phyloP scores from a whole-genome alignment of 257 asterid species.

The Thymus mandschuricus region DNA sequence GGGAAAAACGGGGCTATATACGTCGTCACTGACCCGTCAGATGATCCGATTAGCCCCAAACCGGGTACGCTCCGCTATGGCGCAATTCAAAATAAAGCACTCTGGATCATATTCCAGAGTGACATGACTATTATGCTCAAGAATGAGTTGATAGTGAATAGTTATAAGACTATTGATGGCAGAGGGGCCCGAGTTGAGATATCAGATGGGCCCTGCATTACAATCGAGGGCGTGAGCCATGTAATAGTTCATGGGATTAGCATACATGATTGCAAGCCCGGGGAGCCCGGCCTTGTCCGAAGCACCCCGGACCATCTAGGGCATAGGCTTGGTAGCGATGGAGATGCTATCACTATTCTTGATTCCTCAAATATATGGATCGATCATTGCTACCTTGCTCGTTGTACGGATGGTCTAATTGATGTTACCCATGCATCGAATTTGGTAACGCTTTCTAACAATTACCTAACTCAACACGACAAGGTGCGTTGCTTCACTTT shows the following conservation, averaged over 20 bases:
- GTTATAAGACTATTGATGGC: slow-evolving; percentile 65
- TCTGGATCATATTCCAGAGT: slow-evolving; percentile 55
- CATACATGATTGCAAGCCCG: slow-evolving; percentile 63
- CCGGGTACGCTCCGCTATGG: slow-evolving; percentile 61
- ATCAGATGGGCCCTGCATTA: slow-evolving; percentile 59
- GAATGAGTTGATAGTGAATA: slow-evolving; percentile 56
- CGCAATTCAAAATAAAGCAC: slow-evolving; percentile 49
- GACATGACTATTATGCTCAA: slow-evolving; percentile 52
- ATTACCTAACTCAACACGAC: slow-evolving; percentile 65
- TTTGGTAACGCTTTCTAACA: slow-evolving; percentile 60
- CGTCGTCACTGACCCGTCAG: slow-evolving; percentile 55
- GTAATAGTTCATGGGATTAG: slow-evolving; percentile 70
- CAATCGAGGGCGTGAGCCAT: slow-evolving; percentile 46
- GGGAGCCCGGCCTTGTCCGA: slow-evolving; percentile 55
- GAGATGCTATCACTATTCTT: slow-evolving; percentile 52
- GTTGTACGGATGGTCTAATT: slow-evolving; percentile 60
- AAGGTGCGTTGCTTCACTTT: slow-evolving; percentile 41
- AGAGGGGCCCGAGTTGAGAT: slow-evolving; percentile 59
- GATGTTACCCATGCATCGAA: slow-evolving; percentile 65
- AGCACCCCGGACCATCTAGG: slow-evolving; percentile 52
- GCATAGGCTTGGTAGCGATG: slow-evolving; percentile 51
- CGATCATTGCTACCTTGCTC: slow-evolving; percentile 69
- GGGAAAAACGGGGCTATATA: slow-evolving; percentile 62
- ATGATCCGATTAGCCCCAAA: slow-evolving; percentile 50
- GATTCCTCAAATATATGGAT: slow-evolving; percentile 54